Evolutionary conservation across 1,139 yeast species (phyloP), one percentile per base, ranked within the genome.

Genomic region (Blastobotrys serpentis): DNA sequence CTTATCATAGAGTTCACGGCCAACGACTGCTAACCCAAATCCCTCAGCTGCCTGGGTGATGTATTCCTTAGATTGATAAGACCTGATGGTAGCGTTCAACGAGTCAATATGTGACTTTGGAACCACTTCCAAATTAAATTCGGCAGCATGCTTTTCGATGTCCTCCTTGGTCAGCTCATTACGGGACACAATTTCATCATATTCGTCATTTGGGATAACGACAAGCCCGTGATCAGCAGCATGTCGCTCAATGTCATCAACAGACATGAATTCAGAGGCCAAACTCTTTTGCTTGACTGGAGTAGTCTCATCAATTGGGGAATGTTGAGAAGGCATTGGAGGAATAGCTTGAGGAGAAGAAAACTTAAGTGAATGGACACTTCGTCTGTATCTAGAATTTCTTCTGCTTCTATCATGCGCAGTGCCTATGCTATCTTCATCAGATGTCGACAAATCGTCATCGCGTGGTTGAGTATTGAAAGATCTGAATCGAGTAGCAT

Each of bases 181-280:
- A 37, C 51, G 47, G 18, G 53, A 45, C n/a, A 46, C 48, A 44
- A 61, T 52, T 5, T 44, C 51, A 1, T 75, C 73, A 49, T 73
- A 79, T 51, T 76, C 77, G 1, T 72, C 77, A 43, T 63, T 59
- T 2, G 84, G 72, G 18, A 83, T 55, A n/a, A 79, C 56, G 6
- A 77, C 75, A 51, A 81, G 61, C 37, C 76, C 74, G 52, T 79
- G 74, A 16, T 71, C 71, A 22, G 71, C 66, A 1, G 83, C 84
- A 57, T 76, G 80, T 18, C 67, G 63, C 51, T 75, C 75, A 18
- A 79, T 66, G 30, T 75, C 76, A 2, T 65, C 57, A 6, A 65
- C 65, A 0, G 73, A 57, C 46, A 72, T 51, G 13, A 62, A 61
- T 51, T 64, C 68, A 18, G 58, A 48, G 5, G 66, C 66, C 42